Evolutionary conservation across 2,329 filamentous ascomycete genomes (phyloP), one percentile per base, ranked within the genome.

Genomic region (Talaromyces islandicus): DNA sequence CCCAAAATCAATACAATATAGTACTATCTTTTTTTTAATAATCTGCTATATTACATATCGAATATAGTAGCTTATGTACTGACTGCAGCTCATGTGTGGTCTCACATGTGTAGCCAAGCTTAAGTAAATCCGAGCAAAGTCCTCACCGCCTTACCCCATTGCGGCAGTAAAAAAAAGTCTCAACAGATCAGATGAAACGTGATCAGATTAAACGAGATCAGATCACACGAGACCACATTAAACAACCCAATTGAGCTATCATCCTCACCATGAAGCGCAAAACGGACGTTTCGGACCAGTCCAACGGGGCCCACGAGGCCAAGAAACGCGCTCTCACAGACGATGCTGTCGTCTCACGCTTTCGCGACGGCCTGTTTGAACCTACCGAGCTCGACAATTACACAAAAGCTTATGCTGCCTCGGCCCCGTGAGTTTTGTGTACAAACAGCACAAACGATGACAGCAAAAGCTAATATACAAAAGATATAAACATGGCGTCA

Each of bases 401-500:
- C 66, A 77, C 74, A 61, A 68, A 73, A 52, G 65, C 67, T 64
- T 80, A 81, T 65, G 68, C 73, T 25, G 63, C 70, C 48, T 80
- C 78, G 43, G 66, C 66, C 19, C 78, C 78, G 73, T 79, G 71
- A 56, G 76, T 71, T 43, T n/a, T 48, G 70, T 32, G 4, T 21
- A 10, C 41, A 43, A 19, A 11, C 19, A 6, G 10, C 7, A 24
- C 11, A 5, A 6, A 19, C 10, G 7, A 46, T 9, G 19, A 24
- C 21, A 24, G 11, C 7, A 3, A 24, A 46, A 46, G 14, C 43
- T 46, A 46, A 46, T 46, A 46, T 5, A 9, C 4, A 46, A 46
- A n/a, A 85, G 83, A 5, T 99, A 99, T 81, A 92, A 93, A 73
- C 93, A 99, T 74, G 89, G 89, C 67, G 93, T 99, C 56, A 96